Conservation (phyloP, 495 filamentous ascomycete genomes). For the Aspergillus affinis region DNA sequence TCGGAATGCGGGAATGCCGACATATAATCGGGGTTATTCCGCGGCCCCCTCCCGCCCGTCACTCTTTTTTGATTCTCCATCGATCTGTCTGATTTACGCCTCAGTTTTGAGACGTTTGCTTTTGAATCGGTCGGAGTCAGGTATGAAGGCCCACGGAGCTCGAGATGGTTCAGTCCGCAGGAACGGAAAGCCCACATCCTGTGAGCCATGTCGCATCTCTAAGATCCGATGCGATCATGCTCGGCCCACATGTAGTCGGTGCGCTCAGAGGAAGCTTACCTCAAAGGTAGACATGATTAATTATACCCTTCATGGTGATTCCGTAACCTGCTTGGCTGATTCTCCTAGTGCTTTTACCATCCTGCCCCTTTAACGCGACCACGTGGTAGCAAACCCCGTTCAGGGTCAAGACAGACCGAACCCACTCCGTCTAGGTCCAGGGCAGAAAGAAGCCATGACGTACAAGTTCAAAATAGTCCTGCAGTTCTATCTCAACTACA, state of each 20-base stretch:
- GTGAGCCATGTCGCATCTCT: slow-evolving; percentile 42
- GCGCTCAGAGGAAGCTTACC: not conserved
- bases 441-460: not conserved
- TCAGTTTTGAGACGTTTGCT: not conserved
- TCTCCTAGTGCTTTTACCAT: slow-evolving; percentile 23
- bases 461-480: not conserved
- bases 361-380: slow-evolving; percentile 27
- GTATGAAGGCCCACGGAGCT: not conserved
- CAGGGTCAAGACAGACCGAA: not conserved
- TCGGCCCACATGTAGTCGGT: slow-evolving; percentile 25
- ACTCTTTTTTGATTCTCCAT: not conserved
- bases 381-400: not conserved
- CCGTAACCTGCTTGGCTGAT: not conserved
- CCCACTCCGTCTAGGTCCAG: not conserved
- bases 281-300: not conserved
- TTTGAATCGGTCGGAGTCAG: not conserved
- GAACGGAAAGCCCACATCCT: slow-evolving; percentile 41
- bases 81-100: not conserved
- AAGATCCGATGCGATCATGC: slow-evolving; percentile 42
- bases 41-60: no score
- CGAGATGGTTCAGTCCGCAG: not conserved
- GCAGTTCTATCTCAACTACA: not conserved
- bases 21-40: not conserved
- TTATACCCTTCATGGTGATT: no score
- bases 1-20: not conserved